Evolutionary conservation across 108 stramenopile genomes (phyloP).

Genomic region (Fragilaria crotonensis): DNA sequence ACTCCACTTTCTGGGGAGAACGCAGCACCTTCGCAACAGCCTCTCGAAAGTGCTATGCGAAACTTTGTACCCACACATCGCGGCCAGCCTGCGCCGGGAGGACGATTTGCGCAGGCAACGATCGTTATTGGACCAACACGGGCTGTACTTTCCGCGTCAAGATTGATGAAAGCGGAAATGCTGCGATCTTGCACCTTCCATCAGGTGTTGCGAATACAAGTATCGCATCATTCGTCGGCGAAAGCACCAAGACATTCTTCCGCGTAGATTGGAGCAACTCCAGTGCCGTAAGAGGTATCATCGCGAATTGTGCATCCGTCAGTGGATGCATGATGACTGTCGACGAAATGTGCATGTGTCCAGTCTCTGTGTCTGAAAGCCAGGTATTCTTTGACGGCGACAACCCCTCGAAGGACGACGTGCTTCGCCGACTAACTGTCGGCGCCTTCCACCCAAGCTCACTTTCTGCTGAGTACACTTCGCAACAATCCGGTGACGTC

Average conservation of each 20-base stretch:
- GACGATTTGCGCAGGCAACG: not conserved
- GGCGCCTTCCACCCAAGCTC: constrained; percentile 17
- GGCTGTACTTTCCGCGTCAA: constrained; percentile 40
- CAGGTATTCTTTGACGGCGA: not conserved
- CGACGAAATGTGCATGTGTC: constrained; percentile 12
- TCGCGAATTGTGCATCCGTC: not conserved
- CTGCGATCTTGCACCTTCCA: constrained; percentile 48
- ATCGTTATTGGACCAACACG: constrained; percentile 32
- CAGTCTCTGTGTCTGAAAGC: not conserved
- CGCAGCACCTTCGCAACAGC: not conserved
- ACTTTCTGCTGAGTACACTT: constrained; percentile 1
- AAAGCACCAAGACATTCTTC: constrained; percentile 15
- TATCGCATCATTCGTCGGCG: no score
- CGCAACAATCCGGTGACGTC: not conserved
- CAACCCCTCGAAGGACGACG: not conserved
- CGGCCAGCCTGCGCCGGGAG: not conserved
- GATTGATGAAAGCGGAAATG: constrained; percentile 43
- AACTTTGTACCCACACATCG: not conserved
- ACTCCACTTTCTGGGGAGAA: not conserved
- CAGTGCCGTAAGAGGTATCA: not conserved
- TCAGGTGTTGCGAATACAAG: no score
- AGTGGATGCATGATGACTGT: not conserved
- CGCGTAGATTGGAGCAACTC: constrained; percentile 12
- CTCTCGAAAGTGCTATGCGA: not conserved
- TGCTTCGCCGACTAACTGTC: constrained; percentile 1